phyloP scores from a whole-genome alignment of 1,284 basidiomycete species.

The Neolentinus lepideus region DNA sequence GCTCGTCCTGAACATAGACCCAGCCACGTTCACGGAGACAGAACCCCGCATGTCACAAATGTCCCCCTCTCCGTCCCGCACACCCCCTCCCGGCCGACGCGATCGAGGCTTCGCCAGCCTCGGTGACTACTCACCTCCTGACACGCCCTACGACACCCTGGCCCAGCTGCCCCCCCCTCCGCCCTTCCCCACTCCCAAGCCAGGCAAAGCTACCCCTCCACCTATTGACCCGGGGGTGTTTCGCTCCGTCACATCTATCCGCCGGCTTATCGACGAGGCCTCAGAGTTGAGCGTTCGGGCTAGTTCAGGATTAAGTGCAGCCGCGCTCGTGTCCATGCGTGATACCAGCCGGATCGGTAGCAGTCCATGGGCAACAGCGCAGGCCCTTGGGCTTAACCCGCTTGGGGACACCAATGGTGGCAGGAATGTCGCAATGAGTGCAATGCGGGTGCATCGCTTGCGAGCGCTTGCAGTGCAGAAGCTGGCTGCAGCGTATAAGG shows the following conservation, averaged over 20 bases:
- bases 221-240: slow-evolving; percentile 83
- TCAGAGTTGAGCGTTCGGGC: slow-evolving; percentile 77
- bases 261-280: slow-evolving; percentile 77
- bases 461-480: slow-evolving; percentile 76
- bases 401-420: slow-evolving; percentile 45
- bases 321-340: slow-evolving; percentile 60
- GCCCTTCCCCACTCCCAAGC: slow-evolving; percentile 40
- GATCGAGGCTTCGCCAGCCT: slow-evolving; percentile 34
- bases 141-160: slow-evolving; percentile 38
- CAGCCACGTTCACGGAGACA: slow-evolving; percentile 45
- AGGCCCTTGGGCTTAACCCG: slow-evolving; percentile 53
- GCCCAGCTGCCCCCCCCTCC: slow-evolving; percentile 28
- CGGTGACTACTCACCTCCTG: slow-evolving; percentile 45
- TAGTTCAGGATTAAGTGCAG: slow-evolving; percentile 67
- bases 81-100: slow-evolving; percentile 24
- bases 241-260: slow-evolving; percentile 61
- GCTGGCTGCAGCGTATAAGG: slow-evolving; percentile 71
- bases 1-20: slow-evolving; percentile 66
- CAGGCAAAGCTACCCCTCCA: slow-evolving; percentile 56
- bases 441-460: slow-evolving; percentile 69
- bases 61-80: slow-evolving; percentile 10
- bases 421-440: slow-evolving; percentile 72
- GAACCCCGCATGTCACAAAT: slow-evolving; percentile 33
- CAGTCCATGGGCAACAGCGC: slow-evolving; percentile 50
- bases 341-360: slow-evolving; percentile 24